Percentiles rank a stretch among this genome's conserved stretches.
phyloP scores from a whole-genome alignment of 2,329 filamentous ascomycete genomes.

The Aureobasidium sp. region DNA sequence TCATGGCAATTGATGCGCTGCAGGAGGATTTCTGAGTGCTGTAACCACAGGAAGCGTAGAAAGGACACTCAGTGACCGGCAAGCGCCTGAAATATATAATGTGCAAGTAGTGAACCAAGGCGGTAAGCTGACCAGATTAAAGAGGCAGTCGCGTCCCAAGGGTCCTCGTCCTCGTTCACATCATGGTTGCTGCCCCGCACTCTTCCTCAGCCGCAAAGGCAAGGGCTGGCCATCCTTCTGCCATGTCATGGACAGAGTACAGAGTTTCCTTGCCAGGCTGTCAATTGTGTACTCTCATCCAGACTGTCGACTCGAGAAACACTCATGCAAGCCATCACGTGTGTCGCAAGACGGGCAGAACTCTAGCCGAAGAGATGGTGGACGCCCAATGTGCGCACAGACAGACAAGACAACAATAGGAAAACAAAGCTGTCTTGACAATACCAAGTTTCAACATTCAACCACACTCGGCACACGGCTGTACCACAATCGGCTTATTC shows the following conservation, averaged over 20 bases:
- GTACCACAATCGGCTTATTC: not conserved
- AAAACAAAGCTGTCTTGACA: slow-evolving; percentile 4
- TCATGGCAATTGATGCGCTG: not conserved
- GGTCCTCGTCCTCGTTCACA: not conserved
- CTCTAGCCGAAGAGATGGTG: not conserved
- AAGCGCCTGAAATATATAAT: not conserved
- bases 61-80: not conserved
- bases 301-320: not conserved
- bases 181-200: slow-evolving; percentile 4
- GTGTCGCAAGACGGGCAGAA: not conserved
- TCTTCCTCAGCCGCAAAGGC: not conserved
- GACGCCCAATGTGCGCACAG: slow-evolving; percentile 3
- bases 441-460: not conserved
- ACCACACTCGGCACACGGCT: not conserved
- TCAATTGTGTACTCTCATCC: not conserved
- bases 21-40: not conserved
- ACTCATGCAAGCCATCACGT: not conserved
- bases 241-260: not conserved
- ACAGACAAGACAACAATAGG: slow-evolving; percentile 7
- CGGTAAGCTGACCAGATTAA: not conserved
- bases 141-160: not conserved
- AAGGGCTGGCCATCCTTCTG: not conserved
- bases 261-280: not conserved
- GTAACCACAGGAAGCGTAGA: not conserved
- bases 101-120: not conserved